phyloP scores from a whole-genome alignment of 2,329 filamentous ascomycete genomes.

The Tolypocladium guangdongense region DNA sequence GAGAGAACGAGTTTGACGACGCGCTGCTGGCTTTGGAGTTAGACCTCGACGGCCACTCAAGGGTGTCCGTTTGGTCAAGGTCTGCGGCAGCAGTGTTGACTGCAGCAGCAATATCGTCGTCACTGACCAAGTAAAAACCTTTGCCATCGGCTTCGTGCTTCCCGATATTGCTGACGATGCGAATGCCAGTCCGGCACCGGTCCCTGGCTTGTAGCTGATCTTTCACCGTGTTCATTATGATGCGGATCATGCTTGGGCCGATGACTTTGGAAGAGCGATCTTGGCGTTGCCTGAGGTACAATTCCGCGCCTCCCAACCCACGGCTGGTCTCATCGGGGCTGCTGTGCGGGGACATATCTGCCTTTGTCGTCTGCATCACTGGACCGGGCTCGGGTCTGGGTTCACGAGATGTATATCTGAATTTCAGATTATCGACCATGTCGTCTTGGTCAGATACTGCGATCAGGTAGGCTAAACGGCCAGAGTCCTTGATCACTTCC shows the following conservation, averaged over 20 bases:
- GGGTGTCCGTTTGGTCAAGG: neutral
- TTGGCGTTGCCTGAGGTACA: neutral
- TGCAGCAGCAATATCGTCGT: slow-evolving; percentile 4
- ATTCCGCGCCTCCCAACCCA: neutral
- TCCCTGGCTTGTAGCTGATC: slow-evolving; percentile 1
- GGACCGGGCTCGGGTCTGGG: neutral
- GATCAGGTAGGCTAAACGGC: slow-evolving; percentile 5
- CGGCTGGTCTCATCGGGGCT: neutral
- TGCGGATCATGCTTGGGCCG: neutral
- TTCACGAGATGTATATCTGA: neutral
- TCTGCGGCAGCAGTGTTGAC: slow-evolving; percentile 1
- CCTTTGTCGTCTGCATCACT: no score
- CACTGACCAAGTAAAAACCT: slow-evolving; percentile 7
- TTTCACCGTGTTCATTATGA: neutral
- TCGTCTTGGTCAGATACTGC: slow-evolving; percentile 3
- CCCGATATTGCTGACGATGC: neutral
- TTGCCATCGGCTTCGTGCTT: neutral
- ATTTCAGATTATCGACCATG: neutral
- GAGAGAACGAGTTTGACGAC: neutral
- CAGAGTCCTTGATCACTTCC: slow-evolving; percentile 1
- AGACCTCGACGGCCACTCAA: neutral
- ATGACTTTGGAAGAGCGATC: neutral
- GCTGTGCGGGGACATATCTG: neutral
- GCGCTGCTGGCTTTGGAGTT: neutral
- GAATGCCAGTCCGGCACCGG: neutral